A percentile compares a stretch with the other conserved stretches of the same genome.
Conservation (phyloP, 2,329 filamentous ascomycete species). For the Aphanoascus verrucosus region DNA sequence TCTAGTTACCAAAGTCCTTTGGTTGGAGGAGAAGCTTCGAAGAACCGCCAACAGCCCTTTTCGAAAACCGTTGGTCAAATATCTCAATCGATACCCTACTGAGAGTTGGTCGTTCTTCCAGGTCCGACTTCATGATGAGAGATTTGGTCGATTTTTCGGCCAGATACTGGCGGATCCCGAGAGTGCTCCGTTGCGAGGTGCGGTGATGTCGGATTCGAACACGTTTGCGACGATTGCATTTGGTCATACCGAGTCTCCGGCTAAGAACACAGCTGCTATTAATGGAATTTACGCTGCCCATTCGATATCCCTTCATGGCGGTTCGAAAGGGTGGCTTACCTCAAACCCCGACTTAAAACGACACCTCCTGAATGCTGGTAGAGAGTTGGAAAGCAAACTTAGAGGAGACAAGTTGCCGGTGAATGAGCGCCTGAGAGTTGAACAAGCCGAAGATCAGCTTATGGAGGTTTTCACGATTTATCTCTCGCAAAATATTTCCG, state of each 20-base stretch:
- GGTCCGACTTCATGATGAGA: constrained; percentile 69
- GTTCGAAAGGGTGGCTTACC: constrained; percentile 56
- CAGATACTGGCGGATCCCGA: constrained; percentile 70
- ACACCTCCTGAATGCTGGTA: constrained; percentile 54
- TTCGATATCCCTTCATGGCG: constrained; percentile 59
- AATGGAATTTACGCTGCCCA: constrained; percentile 81
- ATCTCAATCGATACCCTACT: constrained; percentile 82
- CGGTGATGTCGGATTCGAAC: constrained; percentile 62
- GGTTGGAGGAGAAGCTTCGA: constrained; percentile 72
- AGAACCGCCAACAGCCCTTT: constrained; percentile 88
- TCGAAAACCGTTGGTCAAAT: constrained; percentile 78
- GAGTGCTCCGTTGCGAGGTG: constrained; percentile 63
- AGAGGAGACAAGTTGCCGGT: constrained; percentile 59
- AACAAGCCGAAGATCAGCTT: constrained; percentile 80
- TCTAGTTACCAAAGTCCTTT: constrained; percentile 79
- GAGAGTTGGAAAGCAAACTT: constrained; percentile 66
- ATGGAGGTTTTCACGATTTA: constrained; percentile 77
- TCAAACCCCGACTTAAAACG: constrained; percentile 48
- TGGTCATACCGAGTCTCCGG: constrained; percentile 54
- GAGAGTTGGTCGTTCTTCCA: constrained; percentile 75
- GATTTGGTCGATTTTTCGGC: constrained; percentile 81
- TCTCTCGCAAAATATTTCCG: constrained; percentile 60
- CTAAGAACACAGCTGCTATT: constrained; percentile 66
- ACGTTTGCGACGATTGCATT: constrained; percentile 55
- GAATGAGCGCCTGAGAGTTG: constrained; percentile 67